Conservation (phyloP, 352 stramenopile genomes). For the Phytophthora agathidicida region DNA sequence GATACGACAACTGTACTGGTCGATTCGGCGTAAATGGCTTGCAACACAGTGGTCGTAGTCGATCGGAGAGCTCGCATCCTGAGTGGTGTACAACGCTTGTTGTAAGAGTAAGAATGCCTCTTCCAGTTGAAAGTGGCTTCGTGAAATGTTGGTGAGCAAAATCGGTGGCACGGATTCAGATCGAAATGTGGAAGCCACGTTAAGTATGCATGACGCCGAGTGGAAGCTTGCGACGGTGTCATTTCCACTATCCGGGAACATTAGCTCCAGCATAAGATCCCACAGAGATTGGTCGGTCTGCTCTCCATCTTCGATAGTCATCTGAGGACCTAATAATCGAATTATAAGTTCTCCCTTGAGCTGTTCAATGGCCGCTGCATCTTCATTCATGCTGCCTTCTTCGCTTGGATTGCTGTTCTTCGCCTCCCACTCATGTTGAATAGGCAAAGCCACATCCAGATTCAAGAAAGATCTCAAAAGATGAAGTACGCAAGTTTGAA, state of each 20-base stretch:
- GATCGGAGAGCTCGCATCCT: slow-evolving; percentile 12
- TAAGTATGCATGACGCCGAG: slow-evolving; percentile 9
- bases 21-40: slow-evolving; percentile 36
- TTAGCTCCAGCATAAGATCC: slow-evolving; percentile 41
- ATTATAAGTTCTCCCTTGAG: slow-evolving; percentile 62
- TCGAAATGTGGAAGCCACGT: slow-evolving; percentile 20
- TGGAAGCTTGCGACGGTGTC: slow-evolving; percentile 7
- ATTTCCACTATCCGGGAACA: slow-evolving; percentile 13
- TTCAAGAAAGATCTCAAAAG: slow-evolving; percentile 48
- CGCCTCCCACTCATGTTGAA: slow-evolving; percentile 23
- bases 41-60: slow-evolving; percentile 37
- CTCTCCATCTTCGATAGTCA: slow-evolving; percentile 30
- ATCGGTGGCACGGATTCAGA: not conserved
- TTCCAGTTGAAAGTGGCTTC: slow-evolving; percentile 22
- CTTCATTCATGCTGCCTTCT: slow-evolving; percentile 25
- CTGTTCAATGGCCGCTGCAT: slow-evolving; percentile 61
- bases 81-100: slow-evolving; percentile 37
- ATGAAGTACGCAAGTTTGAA: slow-evolving; percentile 33
- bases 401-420: slow-evolving; percentile 10
- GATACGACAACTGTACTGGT: slow-evolving; percentile 31
- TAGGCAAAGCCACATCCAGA: slow-evolving; percentile 41
- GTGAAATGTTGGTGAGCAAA: slow-evolving; percentile 14
- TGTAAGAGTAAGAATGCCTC: slow-evolving; percentile 37
- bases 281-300: slow-evolving; percentile 42
- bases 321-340: slow-evolving; percentile 37